These are phyloP conservation scores for Myxozyma sirexii DNA, from an alignment of 805 yeast genomes.

Conservation along the genomic window DNA sequence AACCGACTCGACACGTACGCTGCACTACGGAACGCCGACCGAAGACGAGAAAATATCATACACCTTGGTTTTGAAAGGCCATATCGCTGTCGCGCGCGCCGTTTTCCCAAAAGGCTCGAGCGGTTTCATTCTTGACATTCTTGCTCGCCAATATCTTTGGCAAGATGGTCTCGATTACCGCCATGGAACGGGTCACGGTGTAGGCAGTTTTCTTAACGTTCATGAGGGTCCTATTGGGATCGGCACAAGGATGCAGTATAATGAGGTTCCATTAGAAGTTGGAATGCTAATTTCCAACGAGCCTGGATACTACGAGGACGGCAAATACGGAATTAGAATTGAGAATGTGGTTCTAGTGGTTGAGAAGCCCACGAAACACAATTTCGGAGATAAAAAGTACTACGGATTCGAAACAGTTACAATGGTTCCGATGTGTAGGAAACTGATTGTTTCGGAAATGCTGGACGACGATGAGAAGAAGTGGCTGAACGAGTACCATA, in stretches of 20 bases:
- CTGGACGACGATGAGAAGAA: conserved; percentile 62
- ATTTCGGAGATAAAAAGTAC: conserved; percentile 60
- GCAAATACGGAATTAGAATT: conserved; percentile 85
- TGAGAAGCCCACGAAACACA: conserved; percentile 46
- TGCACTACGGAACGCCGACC: conserved; percentile 64
- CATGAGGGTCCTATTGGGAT: conserved; percentile 95
- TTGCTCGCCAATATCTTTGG: conserved; percentile 85
- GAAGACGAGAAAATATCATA: conserved; percentile 65
- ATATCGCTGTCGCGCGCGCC: conserved; percentile 78
- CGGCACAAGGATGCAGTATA: conserved; percentile 52
- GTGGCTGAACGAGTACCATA: conserved; percentile 73
- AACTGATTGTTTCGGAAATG: conserved; percentile 63
- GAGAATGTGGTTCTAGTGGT: conserved; percentile 76
- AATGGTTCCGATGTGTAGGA: conserved; percentile 76
- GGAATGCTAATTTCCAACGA: conserved; percentile 88
- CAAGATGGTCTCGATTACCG: conserved; percentile 79
- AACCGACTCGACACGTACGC: conserved; percentile 91
- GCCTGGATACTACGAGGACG: conserved; percentile 91
- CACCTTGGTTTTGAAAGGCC: conserved; percentile 89
- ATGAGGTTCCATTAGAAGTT: conserved; percentile 53
- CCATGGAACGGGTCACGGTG: conserved; percentile 98
- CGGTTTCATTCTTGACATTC: conserved; percentile 74
- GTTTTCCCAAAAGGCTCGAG: conserved; percentile 76
- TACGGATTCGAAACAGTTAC: conserved; percentile 83
- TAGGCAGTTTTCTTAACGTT: conserved; percentile 87